A percentile compares a stretch with the other conserved stretches of the same genome.
Evolutionary conservation across 345 rosid species (phyloP).

Genomic region (Moricandia moricandioides): DNA sequence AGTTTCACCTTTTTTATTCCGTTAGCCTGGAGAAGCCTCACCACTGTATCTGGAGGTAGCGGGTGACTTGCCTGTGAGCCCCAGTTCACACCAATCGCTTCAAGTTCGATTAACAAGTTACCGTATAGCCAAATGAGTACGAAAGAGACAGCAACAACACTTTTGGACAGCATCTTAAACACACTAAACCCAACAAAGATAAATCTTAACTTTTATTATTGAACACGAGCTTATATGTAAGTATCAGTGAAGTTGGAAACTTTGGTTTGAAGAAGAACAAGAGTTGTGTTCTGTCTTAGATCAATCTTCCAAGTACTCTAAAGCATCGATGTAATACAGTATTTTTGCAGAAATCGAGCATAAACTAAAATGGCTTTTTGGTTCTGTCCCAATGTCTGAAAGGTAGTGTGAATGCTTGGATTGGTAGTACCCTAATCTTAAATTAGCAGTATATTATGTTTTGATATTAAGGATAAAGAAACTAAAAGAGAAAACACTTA

Average conservation of each 20-base stretch:
- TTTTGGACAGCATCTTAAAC: conserved; percentile 24
- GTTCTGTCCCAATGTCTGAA: conserved; percentile 27
- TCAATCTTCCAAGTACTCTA: no score
- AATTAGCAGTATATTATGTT: not conserved
- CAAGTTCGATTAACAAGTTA: conserved; percentile 11
- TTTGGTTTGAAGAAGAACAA: conserved; percentile 15
- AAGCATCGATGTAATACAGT: no score
- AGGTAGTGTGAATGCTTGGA: conserved; percentile 17
- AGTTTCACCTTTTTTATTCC: conserved; percentile 68
- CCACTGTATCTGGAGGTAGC: conserved; percentile 57
- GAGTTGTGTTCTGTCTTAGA: no score
- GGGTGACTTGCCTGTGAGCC: conserved; percentile 65
- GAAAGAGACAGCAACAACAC: conserved; percentile 16
- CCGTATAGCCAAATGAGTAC: conserved; percentile 17
- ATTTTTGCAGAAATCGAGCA: conserved; percentile 23
- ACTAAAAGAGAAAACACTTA: conserved; percentile 12
- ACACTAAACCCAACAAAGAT: not conserved
- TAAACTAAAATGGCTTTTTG: conserved; percentile 22
- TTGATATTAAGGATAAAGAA: not conserved
- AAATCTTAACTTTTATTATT: not conserved
- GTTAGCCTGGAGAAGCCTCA: conserved; percentile 53
- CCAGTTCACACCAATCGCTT: conserved; percentile 67
- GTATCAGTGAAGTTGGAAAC: conserved; percentile 16
- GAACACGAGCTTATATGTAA: conserved; percentile 17
- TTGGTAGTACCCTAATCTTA: conserved; percentile 12